These are phyloP conservation scores for Kluyveromyces dobzhanskii DNA, from an alignment of 805 yeast species.

Conservation along the genomic window DNA sequence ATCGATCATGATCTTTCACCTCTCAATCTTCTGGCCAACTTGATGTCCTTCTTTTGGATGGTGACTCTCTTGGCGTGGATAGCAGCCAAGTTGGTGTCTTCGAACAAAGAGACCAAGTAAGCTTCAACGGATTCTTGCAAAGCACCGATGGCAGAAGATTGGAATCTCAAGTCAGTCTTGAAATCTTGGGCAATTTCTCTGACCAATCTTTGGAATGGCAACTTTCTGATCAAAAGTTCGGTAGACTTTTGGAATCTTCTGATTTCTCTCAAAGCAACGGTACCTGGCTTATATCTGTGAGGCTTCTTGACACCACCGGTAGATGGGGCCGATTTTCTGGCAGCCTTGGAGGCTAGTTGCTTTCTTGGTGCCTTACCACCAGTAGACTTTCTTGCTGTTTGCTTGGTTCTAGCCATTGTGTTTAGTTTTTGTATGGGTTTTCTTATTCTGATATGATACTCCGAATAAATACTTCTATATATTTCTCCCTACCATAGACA, in stretches of 20 bases:
- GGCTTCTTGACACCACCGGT: conserved; percentile 92
- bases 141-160: conserved; percentile 95
- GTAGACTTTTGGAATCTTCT: conserved; percentile 97
- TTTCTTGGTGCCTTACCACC: conserved; percentile 97
- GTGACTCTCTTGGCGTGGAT: conserved; percentile 99
- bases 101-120: conserved; percentile 89
- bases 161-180: conserved; percentile 91
- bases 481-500: too few relatives aligned
- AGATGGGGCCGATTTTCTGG: conserved; percentile 88
- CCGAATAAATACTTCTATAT: too few relatives aligned
- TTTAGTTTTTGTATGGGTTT: conserved; percentile 5
- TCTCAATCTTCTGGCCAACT: conserved; percentile 94
- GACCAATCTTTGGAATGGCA: conserved; percentile 95
- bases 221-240: conserved; percentile 87
- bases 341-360: conserved; percentile 86
- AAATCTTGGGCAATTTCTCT: conserved; percentile 93
- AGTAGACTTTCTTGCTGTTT: conserved; percentile 89
- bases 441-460: too few relatives aligned
- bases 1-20: conserved; percentile 72
- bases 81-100: conserved; percentile 97
- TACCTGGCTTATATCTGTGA: conserved; percentile 96
- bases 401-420: conserved; percentile 84
- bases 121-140: conserved; percentile 98
- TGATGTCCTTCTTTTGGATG: conserved; percentile 96
- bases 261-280: conserved; percentile 92